phyloP scores from a whole-genome alignment of 768 basidiomycete species.

The Agrocybe praecox region DNA sequence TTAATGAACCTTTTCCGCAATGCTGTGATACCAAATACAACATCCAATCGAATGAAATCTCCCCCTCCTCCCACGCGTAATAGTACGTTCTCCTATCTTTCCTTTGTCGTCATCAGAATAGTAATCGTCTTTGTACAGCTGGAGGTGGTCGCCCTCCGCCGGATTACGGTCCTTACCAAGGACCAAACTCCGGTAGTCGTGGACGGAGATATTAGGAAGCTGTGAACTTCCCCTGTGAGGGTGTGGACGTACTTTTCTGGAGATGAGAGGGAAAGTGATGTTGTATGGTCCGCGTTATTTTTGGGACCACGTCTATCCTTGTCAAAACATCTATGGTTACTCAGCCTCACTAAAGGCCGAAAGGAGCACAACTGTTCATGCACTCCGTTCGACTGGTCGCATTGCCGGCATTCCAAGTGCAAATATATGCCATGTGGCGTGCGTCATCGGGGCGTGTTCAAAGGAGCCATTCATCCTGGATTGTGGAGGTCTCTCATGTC shows the following conservation, averaged over 20 bases:
- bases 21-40: conserved; percentile 74
- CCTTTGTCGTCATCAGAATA: conserved; percentile 1
- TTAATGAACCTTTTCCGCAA: conserved; percentile 83
- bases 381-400: no score
- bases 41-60: conserved; percentile 46
- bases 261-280: background rate
- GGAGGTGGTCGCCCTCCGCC: conserved; percentile 76
- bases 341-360: background rate
- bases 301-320: background rate
- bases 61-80: conserved; percentile 59
- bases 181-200: conserved; percentile 45
- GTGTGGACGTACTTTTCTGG: background rate
- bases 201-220: conserved; percentile 23
- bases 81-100: conserved; percentile 32
- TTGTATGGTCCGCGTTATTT: background rate
- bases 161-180: conserved; percentile 86
- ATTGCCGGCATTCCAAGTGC: no score
- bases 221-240: conserved; percentile 1
- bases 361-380: no score
- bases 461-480: no score
- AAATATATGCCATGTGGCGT: no score
- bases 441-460: no score
- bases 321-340: background rate
- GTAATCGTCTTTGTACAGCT: background rate
- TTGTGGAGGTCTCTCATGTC: no score